phyloP scores from a whole-genome alignment of 805 yeast species.

The Candida morakotiae region DNA sequence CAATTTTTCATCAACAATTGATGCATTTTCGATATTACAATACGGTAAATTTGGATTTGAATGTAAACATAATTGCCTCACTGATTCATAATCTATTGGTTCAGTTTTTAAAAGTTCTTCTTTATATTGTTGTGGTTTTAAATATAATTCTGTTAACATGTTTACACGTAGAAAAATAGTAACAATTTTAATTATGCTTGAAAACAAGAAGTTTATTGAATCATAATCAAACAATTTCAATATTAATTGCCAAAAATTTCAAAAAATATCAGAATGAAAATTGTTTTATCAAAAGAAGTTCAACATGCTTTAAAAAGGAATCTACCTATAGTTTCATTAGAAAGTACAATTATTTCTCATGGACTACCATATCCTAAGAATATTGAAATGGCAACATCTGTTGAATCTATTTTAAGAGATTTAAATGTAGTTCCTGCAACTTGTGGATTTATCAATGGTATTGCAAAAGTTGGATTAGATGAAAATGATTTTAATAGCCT shows the following conservation, averaged over 20 bases:
- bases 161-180: no score
- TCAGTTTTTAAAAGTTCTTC: not conserved
- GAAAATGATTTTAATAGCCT: conserved; percentile 45
- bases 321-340: conserved; percentile 75
- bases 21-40: conserved; percentile 15
- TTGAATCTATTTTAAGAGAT: conserved; percentile 56
- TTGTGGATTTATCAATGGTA: conserved; percentile 70
- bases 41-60: conserved; percentile 29
- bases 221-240: no score
- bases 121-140: not conserved
- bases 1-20: conserved; percentile 6
- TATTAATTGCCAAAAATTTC: no score
- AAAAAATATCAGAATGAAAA: not conserved
- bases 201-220: no score
- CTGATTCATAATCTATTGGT: conserved; percentile 1
- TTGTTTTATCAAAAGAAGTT: conserved; percentile 46
- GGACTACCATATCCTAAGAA: conserved; percentile 84
- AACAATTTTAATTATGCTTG: no score
- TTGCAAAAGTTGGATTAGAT: conserved; percentile 63
- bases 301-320: conserved; percentile 53
- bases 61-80: conserved; percentile 15
- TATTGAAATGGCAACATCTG: conserved; percentile 63
- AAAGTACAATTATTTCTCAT: conserved; percentile 85
- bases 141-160: not conserved
- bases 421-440: conserved; percentile 82